Evolutionary conservation across 495 filamentous ascomycete species (phyloP), one percentile per base, ranked within the genome.

Genomic region (Xylaria bambusicola): DNA sequence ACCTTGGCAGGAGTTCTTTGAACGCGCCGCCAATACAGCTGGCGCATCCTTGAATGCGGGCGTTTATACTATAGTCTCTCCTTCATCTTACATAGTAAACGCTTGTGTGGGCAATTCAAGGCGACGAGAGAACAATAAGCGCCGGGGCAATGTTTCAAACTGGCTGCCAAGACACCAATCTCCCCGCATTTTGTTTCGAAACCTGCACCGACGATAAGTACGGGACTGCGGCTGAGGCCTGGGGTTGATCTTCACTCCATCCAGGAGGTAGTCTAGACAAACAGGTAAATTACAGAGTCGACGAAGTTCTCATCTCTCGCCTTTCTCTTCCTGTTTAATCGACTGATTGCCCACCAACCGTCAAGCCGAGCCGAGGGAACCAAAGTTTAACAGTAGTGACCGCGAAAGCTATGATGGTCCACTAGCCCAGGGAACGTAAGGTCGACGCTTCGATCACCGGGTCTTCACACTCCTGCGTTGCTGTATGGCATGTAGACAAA

Each of bases 101-200:
- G 15, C 23, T n/a, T n/a, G 15, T 40, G 35, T 17, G 20, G 23
- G 18, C 5, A 33, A n/a, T n/a, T n/a, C n/a, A n/a, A n/a, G n/a
- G 15, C 15, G 15, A 38, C 3, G 17, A 2, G 7, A 8, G 10
- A 55, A 18, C 21, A 45, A 31, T 55, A 55, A 31, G 52, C 51
- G 51, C 52, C 27, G 56, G 23, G 20, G 35, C 45, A 24, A 23
- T 42, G 56, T 58, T 58, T 44, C 46, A 44, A 58, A 50, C 23
- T n/a, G 21, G 33, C 17, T 46, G 40, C 52, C 52, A 45, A 56
- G 41, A 24, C 40, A 46, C 17, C 6, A 33, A 46, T 46, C 26
- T 35, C 41, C 41, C 41, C 40, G 40, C 41, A 46, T 56, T 35
- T 6, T 26, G 49, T 44, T 50, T 58, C 56, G 40, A 50, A 40